Conservation (phyloP, 2,329 filamentous ascomycete species). For the Colletotrichum chlorophyti region DNA sequence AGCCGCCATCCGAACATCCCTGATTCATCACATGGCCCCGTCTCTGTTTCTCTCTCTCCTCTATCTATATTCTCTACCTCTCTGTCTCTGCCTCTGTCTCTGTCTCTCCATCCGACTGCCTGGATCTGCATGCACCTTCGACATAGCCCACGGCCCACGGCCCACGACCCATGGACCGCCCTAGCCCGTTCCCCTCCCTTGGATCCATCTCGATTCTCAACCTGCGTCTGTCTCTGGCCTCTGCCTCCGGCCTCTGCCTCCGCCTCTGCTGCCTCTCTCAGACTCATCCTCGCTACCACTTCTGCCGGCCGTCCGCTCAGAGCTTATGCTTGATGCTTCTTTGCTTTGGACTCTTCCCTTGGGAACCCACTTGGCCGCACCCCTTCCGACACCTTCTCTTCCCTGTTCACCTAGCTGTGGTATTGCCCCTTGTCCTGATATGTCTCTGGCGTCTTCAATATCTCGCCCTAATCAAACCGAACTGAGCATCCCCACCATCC, state of each 20-base stretch:
- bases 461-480: slow-evolving; percentile 27
- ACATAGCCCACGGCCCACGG: too few species aligned
- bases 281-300: neutral
- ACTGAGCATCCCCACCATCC: slow-evolving; percentile 13
- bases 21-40: slow-evolving; percentile 5
- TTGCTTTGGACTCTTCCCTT: slow-evolving; percentile 3
- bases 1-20: slow-evolving; percentile 6
- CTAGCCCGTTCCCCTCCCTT: slow-evolving; percentile 23
- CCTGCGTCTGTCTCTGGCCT: too few species aligned
- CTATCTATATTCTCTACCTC: too few species aligned
- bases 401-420: slow-evolving; percentile 17
- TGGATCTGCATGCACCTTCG: neutral
- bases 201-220: too few species aligned
- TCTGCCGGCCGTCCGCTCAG: too few species aligned
- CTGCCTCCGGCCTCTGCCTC: slow-evolving; percentile 1
- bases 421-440: slow-evolving; percentile 19
- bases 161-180: too few species aligned
- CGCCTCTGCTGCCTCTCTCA: neutral
- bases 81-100: too few species aligned
- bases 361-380: too few species aligned
- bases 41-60: too few species aligned
- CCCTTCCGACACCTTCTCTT: neutral
- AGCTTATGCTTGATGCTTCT: neutral
- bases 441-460: slow-evolving; percentile 28
- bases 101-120: neutral